These are phyloP conservation scores for Mytilinidion resinicola DNA, from an alignment of 495 filamentous ascomycete genomes.

Conservation along the genomic window DNA sequence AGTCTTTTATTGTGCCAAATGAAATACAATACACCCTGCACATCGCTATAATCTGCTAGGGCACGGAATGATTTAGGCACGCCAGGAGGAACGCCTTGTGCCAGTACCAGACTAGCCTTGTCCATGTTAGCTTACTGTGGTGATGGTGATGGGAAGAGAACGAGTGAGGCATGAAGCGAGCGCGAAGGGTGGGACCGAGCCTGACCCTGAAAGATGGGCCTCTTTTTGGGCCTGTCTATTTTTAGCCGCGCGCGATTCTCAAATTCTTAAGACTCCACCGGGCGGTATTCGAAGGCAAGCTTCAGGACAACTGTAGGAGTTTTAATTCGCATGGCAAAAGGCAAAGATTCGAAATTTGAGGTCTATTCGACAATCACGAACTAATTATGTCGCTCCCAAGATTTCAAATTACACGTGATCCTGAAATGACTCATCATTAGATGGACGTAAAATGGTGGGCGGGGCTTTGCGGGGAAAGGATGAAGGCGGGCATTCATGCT, in stretches of 20 bases:
- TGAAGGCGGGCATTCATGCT: too few relatives aligned
- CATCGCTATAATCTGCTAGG: background rate
- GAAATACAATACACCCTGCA: too few relatives aligned
- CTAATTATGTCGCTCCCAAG: too few relatives aligned
- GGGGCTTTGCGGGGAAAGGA: too few relatives aligned
- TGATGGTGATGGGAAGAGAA: background rate
- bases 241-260: background rate
- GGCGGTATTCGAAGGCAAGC: background rate
- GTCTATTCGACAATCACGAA: too few relatives aligned
- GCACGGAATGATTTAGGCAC: background rate
- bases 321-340: too few relatives aligned
- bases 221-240: background rate
- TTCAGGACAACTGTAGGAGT: too few relatives aligned
- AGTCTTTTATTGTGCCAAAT: too few relatives aligned
- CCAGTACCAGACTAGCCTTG: background rate
- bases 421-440: too few relatives aligned
- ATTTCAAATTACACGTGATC: too few relatives aligned
- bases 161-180: background rate
- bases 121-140: slow-evolving; percentile 3
- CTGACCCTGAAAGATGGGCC: background rate
- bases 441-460: too few relatives aligned
- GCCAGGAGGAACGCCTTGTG: background rate
- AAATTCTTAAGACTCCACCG: background rate
- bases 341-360: too few relatives aligned
- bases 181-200: background rate